phyloP scores from a whole-genome alignment of 2,329 filamentous ascomycete genomes.

The Botrytis tulipae region DNA sequence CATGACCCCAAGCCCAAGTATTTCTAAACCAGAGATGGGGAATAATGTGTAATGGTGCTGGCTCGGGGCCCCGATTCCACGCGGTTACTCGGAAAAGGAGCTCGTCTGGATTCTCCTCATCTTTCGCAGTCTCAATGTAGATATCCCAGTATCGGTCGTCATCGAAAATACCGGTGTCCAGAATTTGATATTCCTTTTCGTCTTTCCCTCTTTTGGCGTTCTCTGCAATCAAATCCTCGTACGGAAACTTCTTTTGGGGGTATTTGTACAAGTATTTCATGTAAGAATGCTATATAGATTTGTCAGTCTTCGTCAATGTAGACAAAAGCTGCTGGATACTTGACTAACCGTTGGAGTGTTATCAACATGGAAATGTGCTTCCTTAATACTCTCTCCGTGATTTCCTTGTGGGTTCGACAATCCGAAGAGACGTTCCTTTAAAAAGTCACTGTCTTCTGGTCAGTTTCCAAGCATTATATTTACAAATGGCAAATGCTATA shows the following conservation, averaged over 20 bases:
- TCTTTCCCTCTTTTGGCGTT: conserved; percentile 73
- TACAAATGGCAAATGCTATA: conserved; percentile 23
- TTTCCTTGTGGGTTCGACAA: conserved; percentile 96
- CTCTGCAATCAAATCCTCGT: conserved; percentile 80
- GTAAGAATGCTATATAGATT: conserved; percentile 73
- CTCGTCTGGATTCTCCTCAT: conserved; percentile 87
- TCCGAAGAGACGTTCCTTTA: conserved; percentile 94
- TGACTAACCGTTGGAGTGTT: conserved; percentile 66
- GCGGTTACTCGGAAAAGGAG: conserved; percentile 91
- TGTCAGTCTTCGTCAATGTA: conserved; percentile 18
- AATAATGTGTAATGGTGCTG: conserved; percentile 87
- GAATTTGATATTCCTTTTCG: conserved; percentile 87
- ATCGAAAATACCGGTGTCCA: conserved; percentile 85
- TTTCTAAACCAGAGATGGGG: conserved; percentile 97
- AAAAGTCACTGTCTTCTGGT: conserved; percentile 65
- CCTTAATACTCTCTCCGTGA: conserved; percentile 95
- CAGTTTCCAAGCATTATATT: conserved; percentile 38
- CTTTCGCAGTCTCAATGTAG: conserved; percentile 93
- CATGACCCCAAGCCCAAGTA: conserved; percentile 92
- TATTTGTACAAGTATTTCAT: conserved; percentile 99
- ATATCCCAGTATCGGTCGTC: conserved; percentile 96
- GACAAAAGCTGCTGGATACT: neutral
- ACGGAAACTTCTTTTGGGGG: conserved; percentile 87
- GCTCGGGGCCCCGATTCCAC: conserved; percentile 90
- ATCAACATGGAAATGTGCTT: conserved; percentile 93